A percentile compares a stretch with the other conserved stretches of the same genome.
These are phyloP conservation scores for Urostyla sp. DNA, from an alignment of 73 alveolate genomes.

Conservation along the genomic window DNA sequence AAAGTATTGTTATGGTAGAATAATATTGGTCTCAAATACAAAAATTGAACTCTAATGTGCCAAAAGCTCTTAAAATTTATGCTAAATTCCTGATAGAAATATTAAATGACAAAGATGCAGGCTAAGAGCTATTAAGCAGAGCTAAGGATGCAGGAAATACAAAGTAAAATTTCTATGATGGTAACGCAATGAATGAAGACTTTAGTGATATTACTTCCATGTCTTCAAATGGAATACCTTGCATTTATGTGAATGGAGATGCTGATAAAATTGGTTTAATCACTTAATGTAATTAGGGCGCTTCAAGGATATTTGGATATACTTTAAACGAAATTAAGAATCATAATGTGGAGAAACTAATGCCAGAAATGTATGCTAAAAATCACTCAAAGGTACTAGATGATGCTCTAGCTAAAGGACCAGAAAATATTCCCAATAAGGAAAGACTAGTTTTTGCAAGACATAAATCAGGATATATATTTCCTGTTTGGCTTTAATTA, in stretches of 20 bases:
- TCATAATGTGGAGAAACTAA: constrained; percentile 55
- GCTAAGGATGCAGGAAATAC: constrained; percentile 61
- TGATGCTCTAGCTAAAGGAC: constrained; percentile 54
- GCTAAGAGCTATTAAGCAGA: constrained; percentile 79
- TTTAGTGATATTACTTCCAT: constrained; percentile 45
- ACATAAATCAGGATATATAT: constrained; percentile 52
- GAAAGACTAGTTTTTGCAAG: constrained; percentile 62
- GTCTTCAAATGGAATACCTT: constrained; percentile 57
- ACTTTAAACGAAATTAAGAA: constrained; percentile 24
- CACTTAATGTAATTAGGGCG: constrained; percentile 43
- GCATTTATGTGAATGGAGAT: constrained; percentile 60
- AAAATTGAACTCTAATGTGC: constrained; percentile 82
- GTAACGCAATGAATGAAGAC: constrained; percentile 34
- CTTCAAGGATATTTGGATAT: constrained; percentile 56
- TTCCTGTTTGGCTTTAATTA: constrained; percentile 62
- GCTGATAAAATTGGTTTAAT: constrained; percentile 48
- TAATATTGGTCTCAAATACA: constrained; percentile 81
- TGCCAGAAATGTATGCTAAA: constrained; percentile 66
- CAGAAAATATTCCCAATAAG: constrained; percentile 52
- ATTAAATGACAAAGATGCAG: constrained; percentile 88
- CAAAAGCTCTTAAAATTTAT: constrained; percentile 79
- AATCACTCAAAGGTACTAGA: constrained; percentile 44
- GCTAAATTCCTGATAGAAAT: constrained; percentile 86
- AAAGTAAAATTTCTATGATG: constrained; percentile 35
- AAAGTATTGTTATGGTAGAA: constrained; percentile 81